Conservation (phyloP, 257 asterid species). For the Ehretia macrophylla region DNA sequence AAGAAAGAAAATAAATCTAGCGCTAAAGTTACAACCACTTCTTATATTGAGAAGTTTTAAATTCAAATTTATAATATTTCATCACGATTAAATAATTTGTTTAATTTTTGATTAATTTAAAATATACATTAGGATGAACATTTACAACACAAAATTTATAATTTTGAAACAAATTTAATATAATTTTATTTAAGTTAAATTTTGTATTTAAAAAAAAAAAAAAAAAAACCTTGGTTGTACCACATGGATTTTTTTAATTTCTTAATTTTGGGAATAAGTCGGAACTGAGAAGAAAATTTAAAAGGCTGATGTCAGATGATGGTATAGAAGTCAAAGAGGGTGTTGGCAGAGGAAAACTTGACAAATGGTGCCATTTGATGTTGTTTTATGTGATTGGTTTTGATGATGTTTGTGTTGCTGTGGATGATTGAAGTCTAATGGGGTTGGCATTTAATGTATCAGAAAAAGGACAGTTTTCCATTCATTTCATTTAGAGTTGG, state of each 20-base stretch:
- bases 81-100: no score
- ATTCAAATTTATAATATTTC: no score
- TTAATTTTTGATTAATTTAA: no score
- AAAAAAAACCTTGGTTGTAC: not conserved
- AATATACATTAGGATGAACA: no score
- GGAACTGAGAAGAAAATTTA: not conserved
- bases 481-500: not conserved
- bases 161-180: no score
- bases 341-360: not conserved
- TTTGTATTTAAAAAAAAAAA: no score
- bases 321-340: not conserved
- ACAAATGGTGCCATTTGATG: not conserved
- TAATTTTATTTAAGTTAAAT: no score
- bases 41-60: no score
- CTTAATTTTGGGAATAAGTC: slow-evolving; percentile 4
- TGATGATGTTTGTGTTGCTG: not conserved
- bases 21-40: no score
- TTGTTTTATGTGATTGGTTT: not conserved
- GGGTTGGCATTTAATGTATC: not conserved
- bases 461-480: not conserved
- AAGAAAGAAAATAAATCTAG: no score
- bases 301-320: not conserved
- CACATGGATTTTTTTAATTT: not conserved
- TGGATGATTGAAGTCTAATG: not conserved
- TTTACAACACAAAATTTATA: no score